A percentile compares a stretch with the other conserved stretches of the same genome.
Conservation (phyloP, 768 basidiomycete species). For the Rhizopogon vesiculosus region DNA sequence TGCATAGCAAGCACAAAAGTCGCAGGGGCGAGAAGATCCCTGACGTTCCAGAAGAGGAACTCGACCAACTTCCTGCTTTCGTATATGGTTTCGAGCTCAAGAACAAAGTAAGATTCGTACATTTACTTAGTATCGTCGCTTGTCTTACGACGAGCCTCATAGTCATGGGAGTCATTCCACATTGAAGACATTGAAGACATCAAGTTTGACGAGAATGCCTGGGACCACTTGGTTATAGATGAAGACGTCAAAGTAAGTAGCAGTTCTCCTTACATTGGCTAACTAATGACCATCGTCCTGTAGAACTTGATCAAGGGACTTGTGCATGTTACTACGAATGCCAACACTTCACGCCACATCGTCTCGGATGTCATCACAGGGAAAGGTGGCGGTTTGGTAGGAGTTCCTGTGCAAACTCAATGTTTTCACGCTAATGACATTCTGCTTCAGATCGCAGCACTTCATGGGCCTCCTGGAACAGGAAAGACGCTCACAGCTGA, state of each 20-base stretch:
- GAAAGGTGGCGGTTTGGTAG: constrained; percentile 55
- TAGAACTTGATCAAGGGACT: constrained; percentile 21
- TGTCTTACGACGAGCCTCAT: not conserved
- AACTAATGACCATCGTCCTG: constrained; percentile 29
- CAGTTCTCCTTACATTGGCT: not conserved
- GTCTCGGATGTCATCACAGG: constrained; percentile 53
- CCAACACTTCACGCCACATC: constrained; percentile 12
- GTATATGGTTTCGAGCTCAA: constrained; percentile 60
- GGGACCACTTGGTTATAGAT: constrained; percentile 52
- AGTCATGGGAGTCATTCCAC: constrained; percentile 51
- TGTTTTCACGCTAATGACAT: not conserved
- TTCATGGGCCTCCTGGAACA: constrained; percentile 22
- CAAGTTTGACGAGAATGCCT: constrained; percentile 55
- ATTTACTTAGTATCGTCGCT: too few species aligned
- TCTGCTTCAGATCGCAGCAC: constrained; percentile 13
- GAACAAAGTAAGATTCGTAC: constrained; percentile 34
- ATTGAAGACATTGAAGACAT: constrained; percentile 50
- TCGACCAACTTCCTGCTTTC: constrained; percentile 13
- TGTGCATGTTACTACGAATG: constrained; percentile 20
- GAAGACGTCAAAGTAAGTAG: constrained; percentile 37
- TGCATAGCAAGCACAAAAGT: constrained; percentile 19
- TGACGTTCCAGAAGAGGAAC: not conserved
- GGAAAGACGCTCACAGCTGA: constrained; percentile 60
- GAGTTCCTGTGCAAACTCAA: constrained; percentile 25
- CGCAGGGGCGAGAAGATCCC: not conserved